Evolutionary conservation across 176 grass and related monocot genomes (phyloP).

Genomic region (Avena eriantha): DNA sequence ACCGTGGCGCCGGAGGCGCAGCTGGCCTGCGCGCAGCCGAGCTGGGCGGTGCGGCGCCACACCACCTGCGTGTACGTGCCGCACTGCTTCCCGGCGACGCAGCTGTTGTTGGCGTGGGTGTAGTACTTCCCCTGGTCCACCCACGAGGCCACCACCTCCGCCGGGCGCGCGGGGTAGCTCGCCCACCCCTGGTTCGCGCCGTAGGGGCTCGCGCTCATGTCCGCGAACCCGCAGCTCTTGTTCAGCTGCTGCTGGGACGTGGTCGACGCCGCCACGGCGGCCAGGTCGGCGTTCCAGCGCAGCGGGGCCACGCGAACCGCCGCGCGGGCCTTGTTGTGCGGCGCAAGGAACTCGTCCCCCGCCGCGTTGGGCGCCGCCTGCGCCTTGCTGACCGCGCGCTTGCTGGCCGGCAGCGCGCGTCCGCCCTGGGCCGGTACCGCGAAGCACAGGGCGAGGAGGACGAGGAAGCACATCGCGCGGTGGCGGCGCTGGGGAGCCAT

Average conservation of each 20-base stretch:
- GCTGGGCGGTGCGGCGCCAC: constrained; percentile 58
- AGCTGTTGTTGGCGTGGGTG: constrained; percentile 67
- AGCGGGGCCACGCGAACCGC: constrained; percentile 58
- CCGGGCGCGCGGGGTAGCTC: constrained; percentile 59
- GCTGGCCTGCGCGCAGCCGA: constrained; percentile 77
- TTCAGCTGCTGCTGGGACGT: constrained; percentile 46
- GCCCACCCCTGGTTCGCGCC: constrained; percentile 82
- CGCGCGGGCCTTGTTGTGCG: constrained; percentile 72
- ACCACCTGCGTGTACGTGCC: constrained; percentile 97
- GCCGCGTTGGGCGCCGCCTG: constrained; percentile 26
- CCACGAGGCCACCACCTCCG: constrained; percentile 75
- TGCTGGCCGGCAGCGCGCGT: not conserved
- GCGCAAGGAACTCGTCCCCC: constrained; percentile 52
- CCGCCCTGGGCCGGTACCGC: constrained; percentile 12
- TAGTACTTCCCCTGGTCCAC: constrained; percentile 64
- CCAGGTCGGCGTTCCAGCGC: constrained; percentile 62
- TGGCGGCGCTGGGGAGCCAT: constrained; percentile 1
- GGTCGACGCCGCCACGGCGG: constrained; percentile 10
- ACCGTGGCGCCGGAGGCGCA: constrained; percentile 63
- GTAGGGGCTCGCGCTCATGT: constrained; percentile 55
- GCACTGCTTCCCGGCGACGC: constrained; percentile 62
- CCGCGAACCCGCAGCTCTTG: constrained; percentile 57
- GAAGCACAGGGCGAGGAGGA: constrained; percentile 28
- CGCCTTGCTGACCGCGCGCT: constrained; percentile 9
- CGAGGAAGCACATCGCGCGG: constrained; percentile 5